phyloP scores from a whole-genome alignment of 2,329 filamentous ascomycete species.

The Capronia epimyces region DNA sequence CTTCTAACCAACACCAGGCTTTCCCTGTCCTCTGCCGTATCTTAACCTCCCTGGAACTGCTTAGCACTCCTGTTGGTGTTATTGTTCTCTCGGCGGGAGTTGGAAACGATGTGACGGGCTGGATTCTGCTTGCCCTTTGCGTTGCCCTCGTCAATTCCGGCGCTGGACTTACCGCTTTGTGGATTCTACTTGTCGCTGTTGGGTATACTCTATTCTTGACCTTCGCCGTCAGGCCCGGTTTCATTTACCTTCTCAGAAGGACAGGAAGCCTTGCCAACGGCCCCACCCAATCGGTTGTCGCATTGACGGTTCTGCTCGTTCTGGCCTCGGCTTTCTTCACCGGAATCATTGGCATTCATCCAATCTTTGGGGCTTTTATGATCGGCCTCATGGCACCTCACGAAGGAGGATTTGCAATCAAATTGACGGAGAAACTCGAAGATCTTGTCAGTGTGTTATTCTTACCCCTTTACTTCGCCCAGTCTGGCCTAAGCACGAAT shows the following conservation, averaged over 20 bases:
- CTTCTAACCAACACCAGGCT: slow-evolving; percentile 40
- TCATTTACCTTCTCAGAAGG: slow-evolving; percentile 67
- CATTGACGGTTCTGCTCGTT: slow-evolving; percentile 72
- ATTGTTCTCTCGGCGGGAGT: slow-evolving; percentile 87
- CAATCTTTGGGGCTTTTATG: slow-evolving; percentile 91
- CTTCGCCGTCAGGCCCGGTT: slow-evolving; percentile 65
- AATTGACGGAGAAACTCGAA: slow-evolving; percentile 87
- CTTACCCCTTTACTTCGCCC: slow-evolving; percentile 84
- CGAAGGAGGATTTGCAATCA: slow-evolving; percentile 65
- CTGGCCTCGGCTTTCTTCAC: slow-evolving; percentile 81
- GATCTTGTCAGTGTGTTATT: slow-evolving; percentile 81
- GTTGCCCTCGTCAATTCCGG: slow-evolving; percentile 88
- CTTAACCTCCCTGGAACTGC: slow-evolving; percentile 79
- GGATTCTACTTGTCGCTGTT: slow-evolving; percentile 68
- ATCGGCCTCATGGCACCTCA: slow-evolving; percentile 77
- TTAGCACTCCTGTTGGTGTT: slow-evolving; percentile 75
- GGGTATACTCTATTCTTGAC: slow-evolving; percentile 73
- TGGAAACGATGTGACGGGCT: slow-evolving; percentile 84
- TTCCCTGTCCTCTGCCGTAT: slow-evolving; percentile 93
- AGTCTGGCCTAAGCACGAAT: slow-evolving; percentile 84
- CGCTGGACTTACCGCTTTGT: slow-evolving; percentile 75
- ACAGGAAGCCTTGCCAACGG: slow-evolving; percentile 79
- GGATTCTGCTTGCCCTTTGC: slow-evolving; percentile 87
- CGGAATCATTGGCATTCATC: slow-evolving; percentile 82
- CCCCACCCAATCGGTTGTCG: slow-evolving; percentile 77